Evolutionary conservation across 768 basidiomycete genomes (phyloP).

Genomic region (Boletellus emodensis): DNA sequence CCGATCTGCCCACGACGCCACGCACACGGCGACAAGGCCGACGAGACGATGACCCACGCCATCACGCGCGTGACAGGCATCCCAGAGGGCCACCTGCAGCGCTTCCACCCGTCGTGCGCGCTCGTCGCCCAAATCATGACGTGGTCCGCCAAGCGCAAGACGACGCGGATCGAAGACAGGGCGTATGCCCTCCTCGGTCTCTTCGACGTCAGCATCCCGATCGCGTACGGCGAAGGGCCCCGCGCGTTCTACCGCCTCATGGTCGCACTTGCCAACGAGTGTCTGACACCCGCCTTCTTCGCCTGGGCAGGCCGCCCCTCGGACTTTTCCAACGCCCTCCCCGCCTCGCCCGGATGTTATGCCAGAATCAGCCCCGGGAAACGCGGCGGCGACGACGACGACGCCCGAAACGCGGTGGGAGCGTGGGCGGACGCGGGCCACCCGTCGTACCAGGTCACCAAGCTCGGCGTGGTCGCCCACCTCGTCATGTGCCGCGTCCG

Average conservation of each 20-base stretch:
- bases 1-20: no score
- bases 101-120: background rate
- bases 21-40: background rate
- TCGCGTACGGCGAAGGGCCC: slow-evolving; percentile 1
- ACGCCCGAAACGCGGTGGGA: no score
- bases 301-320: background rate
- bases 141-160: background rate
- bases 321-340: no score
- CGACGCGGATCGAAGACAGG: background rate
- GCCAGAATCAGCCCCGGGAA: no score
- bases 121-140: background rate
- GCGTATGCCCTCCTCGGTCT: slow-evolving; percentile 1
- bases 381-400: no score
- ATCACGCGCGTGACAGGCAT: no score
- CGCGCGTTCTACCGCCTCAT: background rate
- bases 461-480: no score
- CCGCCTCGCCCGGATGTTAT: no score
- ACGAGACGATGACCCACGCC: background rate
- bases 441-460: no score
- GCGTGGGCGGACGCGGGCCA: no score
- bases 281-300: background rate
- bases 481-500: no score
- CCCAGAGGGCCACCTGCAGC: no score
- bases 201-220: background rate
- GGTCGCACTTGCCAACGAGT: background rate